These are phyloP conservation scores for Phytophthora constricta DNA, from an alignment of 352 stramenopile genomes.

Conservation along the genomic window DNA sequence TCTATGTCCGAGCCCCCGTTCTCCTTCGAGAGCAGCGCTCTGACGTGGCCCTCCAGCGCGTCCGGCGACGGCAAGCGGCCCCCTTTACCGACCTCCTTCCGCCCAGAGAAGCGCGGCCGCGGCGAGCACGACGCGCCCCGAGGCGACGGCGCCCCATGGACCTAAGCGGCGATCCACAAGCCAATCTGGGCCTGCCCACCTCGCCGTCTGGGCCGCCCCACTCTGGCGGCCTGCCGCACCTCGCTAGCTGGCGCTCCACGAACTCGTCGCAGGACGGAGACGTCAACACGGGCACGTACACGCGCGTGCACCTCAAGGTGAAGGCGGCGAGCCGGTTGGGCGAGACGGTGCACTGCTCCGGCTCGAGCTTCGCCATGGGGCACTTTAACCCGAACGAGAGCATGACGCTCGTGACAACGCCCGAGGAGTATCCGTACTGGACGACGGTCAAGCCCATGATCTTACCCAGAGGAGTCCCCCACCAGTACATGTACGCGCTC, in stretches of 20 bases:
- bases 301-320: slow-evolving; percentile 76
- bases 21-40: neutral
- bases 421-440: slow-evolving; percentile 97
- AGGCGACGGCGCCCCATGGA: slow-evolving; percentile 12
- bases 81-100: slow-evolving; percentile 50
- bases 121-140: slow-evolving; percentile 15
- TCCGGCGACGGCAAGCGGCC: slow-evolving; percentile 54
- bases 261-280: slow-evolving; percentile 53
- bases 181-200: slow-evolving; percentile 8
- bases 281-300: slow-evolving; percentile 86
- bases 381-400: slow-evolving; percentile 90
- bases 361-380: slow-evolving; percentile 86
- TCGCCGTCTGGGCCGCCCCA: neutral
- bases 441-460: slow-evolving; percentile 94
- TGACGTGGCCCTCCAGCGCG: slow-evolving; percentile 36
- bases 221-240: slow-evolving; percentile 36
- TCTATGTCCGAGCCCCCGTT: neutral
- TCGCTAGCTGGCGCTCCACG: slow-evolving; percentile 43
- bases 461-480: slow-evolving; percentile 79
- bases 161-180: slow-evolving; percentile 17
- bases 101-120: slow-evolving; percentile 54
- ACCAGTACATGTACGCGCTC: slow-evolving; percentile 92
- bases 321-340: slow-evolving; percentile 74
- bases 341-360: slow-evolving; percentile 80
- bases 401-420: slow-evolving; percentile 96